Percentiles rank a stretch among this genome's conserved stretches.
phyloP scores from a whole-genome alignment of 352 stramenopile genomes.

The Peronospora belbahrii region DNA sequence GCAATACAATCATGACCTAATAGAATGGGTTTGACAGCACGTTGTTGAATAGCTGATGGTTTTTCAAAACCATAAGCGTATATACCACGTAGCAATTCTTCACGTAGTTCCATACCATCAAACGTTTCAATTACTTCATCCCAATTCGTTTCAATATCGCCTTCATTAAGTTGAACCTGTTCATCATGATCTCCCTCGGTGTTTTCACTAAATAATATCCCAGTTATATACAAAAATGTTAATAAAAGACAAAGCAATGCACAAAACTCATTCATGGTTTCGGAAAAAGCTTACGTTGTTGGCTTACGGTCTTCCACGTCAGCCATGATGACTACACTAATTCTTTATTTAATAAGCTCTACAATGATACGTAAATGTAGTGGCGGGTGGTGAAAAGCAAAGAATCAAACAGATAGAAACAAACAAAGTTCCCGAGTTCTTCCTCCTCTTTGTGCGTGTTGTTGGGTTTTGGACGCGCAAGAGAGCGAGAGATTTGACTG shows the following conservation, averaged over 20 bases:
- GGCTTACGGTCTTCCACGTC: constrained; percentile 72
- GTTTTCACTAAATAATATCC: constrained; percentile 39
- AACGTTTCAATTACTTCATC: constrained; percentile 98
- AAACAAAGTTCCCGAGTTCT: constrained; percentile 22
- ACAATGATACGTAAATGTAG: constrained; percentile 18
- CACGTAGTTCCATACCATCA: constrained; percentile 97
- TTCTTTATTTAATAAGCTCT: constrained; percentile 11
- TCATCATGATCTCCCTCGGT: constrained; percentile 58
- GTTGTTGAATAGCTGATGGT: constrained; percentile 99
- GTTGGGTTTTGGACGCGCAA: constrained; percentile 28
- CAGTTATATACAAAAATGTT: too few species aligned
- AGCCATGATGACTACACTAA: constrained; percentile 48
- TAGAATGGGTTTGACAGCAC: constrained; percentile 96
- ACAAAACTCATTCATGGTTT: too few species aligned
- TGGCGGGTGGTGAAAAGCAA: constrained; percentile 14
- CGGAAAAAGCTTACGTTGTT: constrained; percentile 42
- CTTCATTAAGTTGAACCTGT: constrained; percentile 77
- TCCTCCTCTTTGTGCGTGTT: constrained; percentile 34
- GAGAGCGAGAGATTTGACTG: constrained; percentile 14
- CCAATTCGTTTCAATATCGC: constrained; percentile 98
- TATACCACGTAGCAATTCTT: constrained; percentile 98
- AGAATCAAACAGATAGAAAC: constrained; percentile 18
- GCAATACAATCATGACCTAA: constrained; percentile 97
- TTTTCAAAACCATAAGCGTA: constrained; percentile 99
- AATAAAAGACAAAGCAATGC: too few species aligned